phyloP scores from a whole-genome alignment of 441 rosid species.

The Adansonia rubrostipa region DNA sequence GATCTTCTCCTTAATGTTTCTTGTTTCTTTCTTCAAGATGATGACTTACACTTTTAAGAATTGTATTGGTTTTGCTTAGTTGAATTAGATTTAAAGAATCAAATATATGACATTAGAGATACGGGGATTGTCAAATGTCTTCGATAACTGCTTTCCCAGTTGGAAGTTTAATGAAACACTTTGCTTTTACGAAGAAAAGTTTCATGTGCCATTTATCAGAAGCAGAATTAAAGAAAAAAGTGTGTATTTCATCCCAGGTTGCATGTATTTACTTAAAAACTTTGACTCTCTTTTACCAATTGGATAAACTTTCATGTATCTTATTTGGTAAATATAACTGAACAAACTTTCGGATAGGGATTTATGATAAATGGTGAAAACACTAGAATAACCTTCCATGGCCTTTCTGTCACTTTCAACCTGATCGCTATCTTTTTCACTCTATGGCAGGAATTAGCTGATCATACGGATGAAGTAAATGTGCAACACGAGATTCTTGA shows the following conservation, averaged over 20 bases:
- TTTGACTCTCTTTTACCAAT: not conserved
- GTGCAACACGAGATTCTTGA: conserved; percentile 83
- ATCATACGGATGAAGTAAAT: conserved; percentile 72
- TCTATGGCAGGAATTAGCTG: conserved; percentile 76
- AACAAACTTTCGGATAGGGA: not conserved
- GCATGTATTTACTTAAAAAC: not conserved
- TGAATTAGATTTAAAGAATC: conserved; percentile 3
- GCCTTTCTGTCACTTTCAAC: not conserved
- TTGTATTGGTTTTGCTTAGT: not conserved
- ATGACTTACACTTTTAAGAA: not conserved
- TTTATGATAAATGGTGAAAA: conserved; percentile 4
- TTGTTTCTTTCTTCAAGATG: conserved; percentile 9
- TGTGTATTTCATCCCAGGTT: not conserved
- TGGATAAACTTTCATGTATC: not conserved
- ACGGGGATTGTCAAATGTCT: not conserved
- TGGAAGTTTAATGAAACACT: not conserved
- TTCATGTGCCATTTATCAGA: not conserved
- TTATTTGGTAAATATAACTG: not conserved
- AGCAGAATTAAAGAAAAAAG: not conserved
- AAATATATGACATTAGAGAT: not conserved
- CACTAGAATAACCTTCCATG: not conserved
- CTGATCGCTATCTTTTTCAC: conserved; percentile 21
- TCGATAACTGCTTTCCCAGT: not conserved
- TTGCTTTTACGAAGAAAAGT: not conserved
- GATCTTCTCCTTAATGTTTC: not conserved